Conservation (phyloP, 768 basidiomycete species). For the Calocybe gangraenosa region DNA sequence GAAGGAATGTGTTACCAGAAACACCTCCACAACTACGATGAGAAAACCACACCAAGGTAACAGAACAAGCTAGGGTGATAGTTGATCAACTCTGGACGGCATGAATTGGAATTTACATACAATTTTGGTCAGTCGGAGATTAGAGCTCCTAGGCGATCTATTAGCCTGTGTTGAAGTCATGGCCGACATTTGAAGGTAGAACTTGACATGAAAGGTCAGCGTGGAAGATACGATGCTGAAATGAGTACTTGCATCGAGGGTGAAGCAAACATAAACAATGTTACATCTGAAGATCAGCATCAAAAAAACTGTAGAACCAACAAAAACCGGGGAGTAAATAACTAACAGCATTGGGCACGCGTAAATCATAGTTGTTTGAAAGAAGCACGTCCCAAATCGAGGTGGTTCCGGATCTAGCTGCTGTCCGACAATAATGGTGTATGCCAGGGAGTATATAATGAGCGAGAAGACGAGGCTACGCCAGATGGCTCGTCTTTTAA, state of each 20-base stretch:
- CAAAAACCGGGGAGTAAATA: background rate
- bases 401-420: background rate
- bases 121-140: background rate
- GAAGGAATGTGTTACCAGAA: too few species aligned
- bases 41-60: background rate
- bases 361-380: background rate
- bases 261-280: background rate
- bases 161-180: background rate
- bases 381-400: conserved; percentile 1
- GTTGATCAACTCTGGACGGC: too few species aligned
- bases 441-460: background rate
- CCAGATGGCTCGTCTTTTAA: background rate
- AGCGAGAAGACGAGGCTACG: background rate
- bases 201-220: background rate
- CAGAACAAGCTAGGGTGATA: background rate
- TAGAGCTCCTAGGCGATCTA: background rate
- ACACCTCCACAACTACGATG: background rate
- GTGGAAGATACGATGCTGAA: background rate
- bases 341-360: background rate
- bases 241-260: background rate
- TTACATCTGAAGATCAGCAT: background rate
- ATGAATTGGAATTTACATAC: background rate
- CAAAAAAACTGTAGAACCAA: too few species aligned
- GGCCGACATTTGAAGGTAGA: background rate
- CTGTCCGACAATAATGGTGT: background rate